Percentiles rank a stretch among this genome's conserved stretches.
These are phyloP conservation scores for Bipolaris sorokiniana DNA, from an alignment of 2,329 filamentous ascomycete genomes.

Conservation along the genomic window DNA sequence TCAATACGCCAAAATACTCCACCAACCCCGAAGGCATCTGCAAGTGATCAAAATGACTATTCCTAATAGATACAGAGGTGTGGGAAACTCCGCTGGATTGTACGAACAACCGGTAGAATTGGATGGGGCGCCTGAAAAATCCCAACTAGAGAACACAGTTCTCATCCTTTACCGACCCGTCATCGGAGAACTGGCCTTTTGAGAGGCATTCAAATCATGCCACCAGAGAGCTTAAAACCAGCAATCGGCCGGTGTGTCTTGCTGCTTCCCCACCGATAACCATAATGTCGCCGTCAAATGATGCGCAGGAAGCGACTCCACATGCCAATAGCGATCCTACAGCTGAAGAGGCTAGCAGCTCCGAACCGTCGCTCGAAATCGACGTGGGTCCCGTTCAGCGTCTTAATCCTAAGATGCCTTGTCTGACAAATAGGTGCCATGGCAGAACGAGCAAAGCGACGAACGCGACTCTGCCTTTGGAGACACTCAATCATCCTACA, in stretches of 20 bases:
- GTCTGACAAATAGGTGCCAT: conserved; percentile 19
- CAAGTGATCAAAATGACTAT: conserved; percentile 10
- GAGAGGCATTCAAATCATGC: conserved; percentile 10
- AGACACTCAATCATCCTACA: conserved; percentile 22
- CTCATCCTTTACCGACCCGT: conserved; percentile 13
- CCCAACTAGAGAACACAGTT: conserved; percentile 9
- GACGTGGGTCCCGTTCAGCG: conserved; percentile 27
- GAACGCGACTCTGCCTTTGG: conserved; percentile 31
- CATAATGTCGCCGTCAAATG: conserved; percentile 8
- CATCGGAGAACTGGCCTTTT: conserved; percentile 13
- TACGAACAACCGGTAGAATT: conserved; percentile 9
- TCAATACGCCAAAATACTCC: background rate
- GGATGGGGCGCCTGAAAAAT: conserved; percentile 9
- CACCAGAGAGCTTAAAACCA: background rate
- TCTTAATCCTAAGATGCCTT: conserved; percentile 7
- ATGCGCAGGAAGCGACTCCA: conserved; percentile 1
- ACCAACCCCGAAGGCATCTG: conserved; percentile 4
- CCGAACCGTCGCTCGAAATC: conserved; percentile 35
- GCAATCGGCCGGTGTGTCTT: background rate
- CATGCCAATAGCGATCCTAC: conserved; percentile 3
- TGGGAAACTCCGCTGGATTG: conserved; percentile 9
- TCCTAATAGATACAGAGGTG: conserved; percentile 7
- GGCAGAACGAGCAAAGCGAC: conserved; percentile 25
- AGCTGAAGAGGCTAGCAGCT: conserved; percentile 30
- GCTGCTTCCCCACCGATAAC: background rate